Evolutionary conservation across 768 basidiomycete genomes (phyloP).

Genomic region (Mycena venus): DNA sequence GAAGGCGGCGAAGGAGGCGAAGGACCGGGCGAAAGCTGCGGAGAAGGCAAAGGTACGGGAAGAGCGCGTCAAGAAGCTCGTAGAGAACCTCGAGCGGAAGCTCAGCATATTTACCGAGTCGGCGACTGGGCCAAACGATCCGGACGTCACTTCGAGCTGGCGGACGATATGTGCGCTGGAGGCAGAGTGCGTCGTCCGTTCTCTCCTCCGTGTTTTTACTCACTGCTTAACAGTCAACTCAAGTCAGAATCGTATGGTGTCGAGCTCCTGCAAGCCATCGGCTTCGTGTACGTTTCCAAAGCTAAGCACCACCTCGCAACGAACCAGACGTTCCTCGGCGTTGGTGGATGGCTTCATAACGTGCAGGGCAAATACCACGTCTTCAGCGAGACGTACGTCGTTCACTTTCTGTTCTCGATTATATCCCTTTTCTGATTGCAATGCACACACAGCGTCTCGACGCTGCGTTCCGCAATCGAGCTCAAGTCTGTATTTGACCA

Average conservation of each 20-base stretch:
- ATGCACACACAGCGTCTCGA: conserved; percentile 74
- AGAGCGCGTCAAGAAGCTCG: conserved; percentile 81
- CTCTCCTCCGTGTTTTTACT: neutral
- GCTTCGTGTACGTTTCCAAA: conserved; percentile 87
- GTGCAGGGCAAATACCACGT: conserved; percentile 94
- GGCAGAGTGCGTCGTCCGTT: conserved; percentile 74
- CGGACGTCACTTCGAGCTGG: conserved; percentile 80
- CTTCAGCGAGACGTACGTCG: conserved; percentile 90
- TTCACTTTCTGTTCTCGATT: neutral
- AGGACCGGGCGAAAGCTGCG: conserved; percentile 70
- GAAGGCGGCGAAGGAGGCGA: conserved; percentile 80
- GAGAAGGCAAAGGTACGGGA: conserved; percentile 89
- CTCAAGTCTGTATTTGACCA: conserved; percentile 93
- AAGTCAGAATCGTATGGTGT: conserved; percentile 90
- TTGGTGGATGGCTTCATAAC: conserved; percentile 94
- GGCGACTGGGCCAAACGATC: conserved; percentile 76
- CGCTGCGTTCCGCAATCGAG: conserved; percentile 88
- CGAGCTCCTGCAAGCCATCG: conserved; percentile 87
- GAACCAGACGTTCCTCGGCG: conserved; percentile 78
- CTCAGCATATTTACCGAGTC: conserved; percentile 91
- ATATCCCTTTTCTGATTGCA: neutral
- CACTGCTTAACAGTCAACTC: conserved; percentile 68
- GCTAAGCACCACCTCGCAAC: conserved; percentile 88
- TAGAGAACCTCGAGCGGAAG: conserved; percentile 85
- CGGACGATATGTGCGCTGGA: conserved; percentile 83